Evolutionary conservation across 306 rosid species (phyloP).

Genomic region (Rosa chinensis): DNA sequence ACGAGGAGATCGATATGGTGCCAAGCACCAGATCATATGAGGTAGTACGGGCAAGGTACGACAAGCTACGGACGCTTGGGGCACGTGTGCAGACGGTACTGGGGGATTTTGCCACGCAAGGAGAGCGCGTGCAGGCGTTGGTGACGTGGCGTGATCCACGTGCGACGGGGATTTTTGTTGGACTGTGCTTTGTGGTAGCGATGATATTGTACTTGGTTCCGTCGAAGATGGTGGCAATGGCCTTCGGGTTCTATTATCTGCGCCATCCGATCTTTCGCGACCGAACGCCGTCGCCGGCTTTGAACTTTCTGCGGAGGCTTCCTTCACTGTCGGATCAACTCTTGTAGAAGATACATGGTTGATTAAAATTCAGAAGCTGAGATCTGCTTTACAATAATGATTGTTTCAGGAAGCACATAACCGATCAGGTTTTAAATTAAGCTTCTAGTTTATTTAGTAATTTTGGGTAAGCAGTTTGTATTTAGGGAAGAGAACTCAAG

Average conservation of each 20-base stretch:
- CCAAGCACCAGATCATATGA: conserved; percentile 50
- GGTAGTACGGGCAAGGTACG: conserved; percentile 54
- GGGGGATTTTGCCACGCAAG: conserved; percentile 79
- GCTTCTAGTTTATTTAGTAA: background rate
- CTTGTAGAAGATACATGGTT: conserved; percentile 37
- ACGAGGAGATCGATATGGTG: conserved; percentile 69
- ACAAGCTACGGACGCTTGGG: conserved; percentile 65
- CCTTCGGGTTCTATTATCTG: conserved; percentile 74
- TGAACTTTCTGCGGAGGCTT: conserved; percentile 72
- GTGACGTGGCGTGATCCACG: conserved; percentile 96
- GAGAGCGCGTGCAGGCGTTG: conserved; percentile 75
- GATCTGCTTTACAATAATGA: background rate
- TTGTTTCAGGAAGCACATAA: background rate
- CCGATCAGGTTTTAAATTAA: background rate
- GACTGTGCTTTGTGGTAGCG: conserved; percentile 65
- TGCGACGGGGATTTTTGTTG: conserved; percentile 74
- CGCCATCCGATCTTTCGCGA: conserved; percentile 83
- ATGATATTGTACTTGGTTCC: conserved; percentile 62
- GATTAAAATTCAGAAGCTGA: background rate
- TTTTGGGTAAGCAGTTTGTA: background rate
- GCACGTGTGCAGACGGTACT: conserved; percentile 68
- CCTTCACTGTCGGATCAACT: conserved; percentile 78
- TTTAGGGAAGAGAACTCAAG: background rate
- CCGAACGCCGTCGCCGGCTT: conserved; percentile 58
- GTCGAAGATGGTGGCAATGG: conserved; percentile 74